These are phyloP conservation scores for Trypanosomatidae sp. DNA, from an alignment of 208 protist species.

Conservation along the genomic window DNA sequence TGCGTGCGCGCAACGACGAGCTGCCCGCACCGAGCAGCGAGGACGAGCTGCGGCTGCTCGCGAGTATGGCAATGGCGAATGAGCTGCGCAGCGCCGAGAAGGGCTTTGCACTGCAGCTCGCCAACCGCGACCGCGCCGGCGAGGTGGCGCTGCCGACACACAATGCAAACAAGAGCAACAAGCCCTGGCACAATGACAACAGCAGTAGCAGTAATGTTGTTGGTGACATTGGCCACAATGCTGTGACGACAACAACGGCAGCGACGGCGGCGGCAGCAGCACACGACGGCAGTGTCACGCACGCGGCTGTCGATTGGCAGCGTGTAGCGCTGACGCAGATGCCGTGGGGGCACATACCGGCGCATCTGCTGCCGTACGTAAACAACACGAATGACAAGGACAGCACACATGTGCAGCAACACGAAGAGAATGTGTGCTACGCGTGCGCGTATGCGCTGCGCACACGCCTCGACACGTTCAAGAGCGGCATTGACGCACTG, in stretches of 20 bases:
- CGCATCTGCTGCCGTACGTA: constrained; percentile 62
- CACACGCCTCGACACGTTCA: constrained; percentile 45
- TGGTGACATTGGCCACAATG: too few relatives aligned
- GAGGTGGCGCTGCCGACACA: constrained; percentile 37
- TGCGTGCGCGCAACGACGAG: constrained; percentile 11
- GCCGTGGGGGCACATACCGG: constrained; percentile 67
- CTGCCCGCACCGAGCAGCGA: not conserved
- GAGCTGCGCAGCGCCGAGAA: constrained; percentile 52
- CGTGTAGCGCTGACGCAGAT: constrained; percentile 12
- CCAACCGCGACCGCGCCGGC: constrained; percentile 28
- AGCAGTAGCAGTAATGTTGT: not conserved
- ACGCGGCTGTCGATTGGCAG: too few relatives aligned
- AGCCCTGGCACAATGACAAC: not conserved
- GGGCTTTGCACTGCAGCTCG: constrained; percentile 50
- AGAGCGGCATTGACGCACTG: constrained; percentile 43
- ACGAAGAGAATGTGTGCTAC: constrained; percentile 9
- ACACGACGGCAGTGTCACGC: too few relatives aligned
- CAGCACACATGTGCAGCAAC: not conserved
- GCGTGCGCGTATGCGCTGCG: constrained; percentile 21
- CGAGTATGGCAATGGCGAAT: constrained; percentile 52
- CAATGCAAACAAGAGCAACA: not conserved
- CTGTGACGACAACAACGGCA: not conserved
- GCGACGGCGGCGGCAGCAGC: not conserved
- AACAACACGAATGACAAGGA: constrained; percentile 13
- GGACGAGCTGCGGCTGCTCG: constrained; percentile 8